phyloP scores from a whole-genome alignment of 805 yeast genomes.

The Saccharomycopsis amapae region DNA sequence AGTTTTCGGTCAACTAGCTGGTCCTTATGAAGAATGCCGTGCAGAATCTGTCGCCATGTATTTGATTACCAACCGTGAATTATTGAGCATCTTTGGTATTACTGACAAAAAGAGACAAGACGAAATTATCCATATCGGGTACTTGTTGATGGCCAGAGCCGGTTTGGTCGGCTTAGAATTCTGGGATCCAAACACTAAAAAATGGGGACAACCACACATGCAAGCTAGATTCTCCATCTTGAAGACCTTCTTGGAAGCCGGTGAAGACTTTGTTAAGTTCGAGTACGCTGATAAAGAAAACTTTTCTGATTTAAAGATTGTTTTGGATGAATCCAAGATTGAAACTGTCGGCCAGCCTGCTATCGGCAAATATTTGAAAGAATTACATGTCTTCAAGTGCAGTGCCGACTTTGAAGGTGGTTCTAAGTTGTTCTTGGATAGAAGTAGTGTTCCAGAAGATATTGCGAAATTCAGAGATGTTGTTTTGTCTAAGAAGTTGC shows the following conservation, averaged over 20 bases:
- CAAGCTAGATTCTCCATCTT: conserved; percentile 85
- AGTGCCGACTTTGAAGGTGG: conserved; percentile 69
- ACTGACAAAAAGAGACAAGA: conserved; percentile 49
- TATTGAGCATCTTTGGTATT: conserved; percentile 70
- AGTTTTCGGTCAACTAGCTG: conserved; percentile 61
- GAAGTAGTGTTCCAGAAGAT: conserved; percentile 61
- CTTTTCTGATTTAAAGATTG: conserved; percentile 53
- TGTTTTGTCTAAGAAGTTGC: conserved; percentile 65
- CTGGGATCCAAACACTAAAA: conserved; percentile 74
- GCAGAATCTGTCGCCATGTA: conserved; percentile 88
- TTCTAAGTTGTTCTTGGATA: conserved; percentile 51
- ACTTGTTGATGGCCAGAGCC: conserved; percentile 79
- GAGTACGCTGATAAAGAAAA: conserved; percentile 39
- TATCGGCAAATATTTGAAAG: conserved; percentile 60
- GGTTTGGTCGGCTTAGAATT: conserved; percentile 77
- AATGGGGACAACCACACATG: conserved; percentile 96
- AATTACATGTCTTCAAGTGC: conserved; percentile 73
- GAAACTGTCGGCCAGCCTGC: conserved; percentile 65
- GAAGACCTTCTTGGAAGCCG: conserved; percentile 64
- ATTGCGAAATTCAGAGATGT: conserved; percentile 58
- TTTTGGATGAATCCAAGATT: conserved; percentile 55
- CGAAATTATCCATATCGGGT: conserved; percentile 58
- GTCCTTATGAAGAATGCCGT: conserved; percentile 87
- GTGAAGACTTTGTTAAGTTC: conserved; percentile 50
- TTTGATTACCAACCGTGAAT: conserved; percentile 58